Evolutionary conservation across 371 early-diverging fungal species (phyloP), one percentile per base, ranked within the genome.

Genomic region (Dichotomocladium elegans): DNA sequence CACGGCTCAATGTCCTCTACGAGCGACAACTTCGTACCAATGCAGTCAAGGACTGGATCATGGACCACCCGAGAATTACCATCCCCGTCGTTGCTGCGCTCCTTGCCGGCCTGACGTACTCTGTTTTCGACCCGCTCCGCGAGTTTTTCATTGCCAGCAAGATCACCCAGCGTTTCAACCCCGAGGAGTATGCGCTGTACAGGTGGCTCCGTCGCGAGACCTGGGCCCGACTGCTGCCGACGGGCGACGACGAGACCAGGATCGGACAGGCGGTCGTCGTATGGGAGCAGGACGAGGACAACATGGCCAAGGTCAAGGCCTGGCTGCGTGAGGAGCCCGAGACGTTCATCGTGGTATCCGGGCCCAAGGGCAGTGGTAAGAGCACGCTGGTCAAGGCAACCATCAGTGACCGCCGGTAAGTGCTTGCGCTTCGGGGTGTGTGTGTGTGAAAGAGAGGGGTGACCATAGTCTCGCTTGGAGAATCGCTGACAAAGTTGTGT

Each of bases 91-190:
- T 88, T 2, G 86, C 92, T n/a, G 92, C 83, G 3, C 53, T 87
- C 3, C 62, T 89, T 35, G 91, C 93, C 2, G 89, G 85, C 25
- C 51, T 88, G 1, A 83, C 94, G 1, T 93, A 90, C 64, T 77
- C 87, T 14, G 69, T 96, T 22, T 95, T 97, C 66, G 97, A 96
- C 50, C 96, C 97, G 1, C 76, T 94, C 45, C 88, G 96, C 22
- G 79, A 86, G 34, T 94, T 91, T 64, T 90, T 86, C 58, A 85
- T 94, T 61, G 82, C 80, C 11, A 90, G 92, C 64, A 88, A 89
- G 60, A 70, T 90, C 47, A 90, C 89, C 0, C 83, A 86, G 28
- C 72, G 93, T 25, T 95, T 89, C 64, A 86, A 84, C 41, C 64
- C 80, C 15, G 66, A 82, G 50, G 80, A 82, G 54, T 87, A 87